Percentiles rank a stretch among this genome's conserved stretches.
Conservation (phyloP, 306 rosid species). For the Hippophae gyantsensis region DNA sequence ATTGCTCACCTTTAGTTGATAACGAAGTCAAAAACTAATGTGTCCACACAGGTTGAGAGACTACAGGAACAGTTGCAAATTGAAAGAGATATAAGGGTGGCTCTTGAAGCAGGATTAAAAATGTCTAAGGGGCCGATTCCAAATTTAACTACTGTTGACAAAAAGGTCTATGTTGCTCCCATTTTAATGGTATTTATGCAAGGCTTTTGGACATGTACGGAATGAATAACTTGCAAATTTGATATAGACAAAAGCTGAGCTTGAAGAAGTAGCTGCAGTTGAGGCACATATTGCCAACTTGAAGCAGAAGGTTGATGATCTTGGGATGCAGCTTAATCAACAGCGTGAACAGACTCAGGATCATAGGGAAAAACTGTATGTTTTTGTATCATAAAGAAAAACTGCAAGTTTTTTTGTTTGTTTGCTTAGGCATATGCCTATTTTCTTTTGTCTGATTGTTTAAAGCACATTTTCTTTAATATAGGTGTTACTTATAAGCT, state of each 20-base stretch:
- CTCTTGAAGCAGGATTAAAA: slow-evolving; percentile 52
- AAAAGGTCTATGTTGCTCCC: slow-evolving; percentile 30
- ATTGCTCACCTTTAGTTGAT: not conserved
- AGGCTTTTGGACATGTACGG: slow-evolving; percentile 18
- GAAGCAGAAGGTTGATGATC: slow-evolving; percentile 44
- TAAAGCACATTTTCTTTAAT: not conserved
- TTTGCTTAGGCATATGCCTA: slow-evolving; percentile 1
- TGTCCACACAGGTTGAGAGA: slow-evolving; percentile 49
- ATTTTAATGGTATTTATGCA: slow-evolving; percentile 7
- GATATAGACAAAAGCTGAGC: slow-evolving; percentile 58
- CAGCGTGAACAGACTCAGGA: slow-evolving; percentile 28
- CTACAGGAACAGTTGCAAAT: slow-evolving; percentile 58
- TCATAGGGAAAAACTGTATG: slow-evolving; percentile 44
- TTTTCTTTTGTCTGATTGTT: slow-evolving; percentile 7
- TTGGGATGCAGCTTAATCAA: slow-evolving; percentile 47
- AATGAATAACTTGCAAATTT: slow-evolving; percentile 19
- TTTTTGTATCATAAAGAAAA: slow-evolving; percentile 29
- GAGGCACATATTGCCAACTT: slow-evolving; percentile 51
- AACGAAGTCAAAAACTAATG: slow-evolving; percentile 2
- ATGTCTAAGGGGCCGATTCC: slow-evolving; percentile 26
- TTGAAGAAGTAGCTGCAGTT: slow-evolving; percentile 51
- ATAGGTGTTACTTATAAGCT: not conserved
- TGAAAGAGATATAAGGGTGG: slow-evolving; percentile 52
- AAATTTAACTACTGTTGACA: slow-evolving; percentile 35
- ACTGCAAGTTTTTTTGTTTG: slow-evolving; percentile 32